A percentile compares a stretch with the other conserved stretches of the same genome.
phyloP scores from a whole-genome alignment of 148 eudicot species.

The Nepenthes gracilis region DNA sequence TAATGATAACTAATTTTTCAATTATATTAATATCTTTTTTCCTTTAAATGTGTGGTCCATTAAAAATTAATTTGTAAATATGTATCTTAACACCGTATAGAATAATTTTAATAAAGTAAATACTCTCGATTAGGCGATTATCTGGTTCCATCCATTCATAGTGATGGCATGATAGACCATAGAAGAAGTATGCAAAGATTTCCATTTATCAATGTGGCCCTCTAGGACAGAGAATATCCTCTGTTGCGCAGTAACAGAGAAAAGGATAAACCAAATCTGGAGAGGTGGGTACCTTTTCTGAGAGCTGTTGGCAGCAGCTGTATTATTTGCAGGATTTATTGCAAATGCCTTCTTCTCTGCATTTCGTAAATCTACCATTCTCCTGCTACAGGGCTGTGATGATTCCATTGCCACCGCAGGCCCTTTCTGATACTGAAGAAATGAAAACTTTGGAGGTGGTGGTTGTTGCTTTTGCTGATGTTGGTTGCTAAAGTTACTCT shows the following conservation, averaged over 20 bases:
- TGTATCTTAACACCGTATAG: too few relatives aligned
- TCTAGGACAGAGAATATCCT: too few relatives aligned
- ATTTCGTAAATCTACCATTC: slow-evolving; percentile 21
- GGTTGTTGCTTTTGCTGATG: slow-evolving; percentile 2
- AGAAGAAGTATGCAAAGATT: too few relatives aligned
- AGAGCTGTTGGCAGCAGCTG: slow-evolving; percentile 67
- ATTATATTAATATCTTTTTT: too few relatives aligned
- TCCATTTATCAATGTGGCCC: too few relatives aligned
- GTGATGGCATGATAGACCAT: too few relatives aligned
- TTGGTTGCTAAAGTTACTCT: background rate
- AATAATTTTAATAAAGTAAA: too few relatives aligned
- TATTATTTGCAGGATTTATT: slow-evolving; percentile 21
- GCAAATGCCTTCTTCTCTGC: slow-evolving; percentile 46
- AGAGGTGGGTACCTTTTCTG: slow-evolving; percentile 66
- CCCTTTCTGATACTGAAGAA: slow-evolving; percentile 15
- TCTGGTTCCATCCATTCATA: too few relatives aligned
- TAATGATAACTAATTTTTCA: too few relatives aligned
- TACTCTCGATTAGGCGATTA: too few relatives aligned
- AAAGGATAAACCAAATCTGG: background rate
- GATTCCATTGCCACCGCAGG: slow-evolving; percentile 27
- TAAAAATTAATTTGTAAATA: too few relatives aligned
- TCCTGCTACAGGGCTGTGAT: slow-evolving; percentile 41
- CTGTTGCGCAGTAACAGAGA: slow-evolving; percentile 4
- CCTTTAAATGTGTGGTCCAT: too few relatives aligned
- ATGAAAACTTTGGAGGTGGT: slow-evolving; percentile 7